Conservation (phyloP, 2,329 filamentous ascomycete genomes). For the Chrysosphaeria jannelii region DNA sequence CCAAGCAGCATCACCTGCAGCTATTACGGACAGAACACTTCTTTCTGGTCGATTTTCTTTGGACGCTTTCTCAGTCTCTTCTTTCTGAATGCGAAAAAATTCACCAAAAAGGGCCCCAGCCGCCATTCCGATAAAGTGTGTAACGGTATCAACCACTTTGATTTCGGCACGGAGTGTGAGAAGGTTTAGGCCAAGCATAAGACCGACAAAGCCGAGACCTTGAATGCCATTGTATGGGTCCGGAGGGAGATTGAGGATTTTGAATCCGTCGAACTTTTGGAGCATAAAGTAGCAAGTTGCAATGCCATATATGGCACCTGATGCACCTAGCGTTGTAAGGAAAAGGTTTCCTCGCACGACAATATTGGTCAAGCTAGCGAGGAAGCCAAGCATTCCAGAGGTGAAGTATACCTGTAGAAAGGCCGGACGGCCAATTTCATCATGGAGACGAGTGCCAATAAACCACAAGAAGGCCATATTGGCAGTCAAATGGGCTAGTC, state of each 20-base stretch:
- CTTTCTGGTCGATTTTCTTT: too few relatives aligned
- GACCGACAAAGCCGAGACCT: conserved; percentile 21
- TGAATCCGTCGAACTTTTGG: conserved; percentile 23
- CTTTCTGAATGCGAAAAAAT: conserved; percentile 8
- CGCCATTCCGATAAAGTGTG: conserved; percentile 20
- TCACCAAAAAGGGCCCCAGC: conserved; percentile 15
- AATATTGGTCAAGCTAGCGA: conserved; percentile 22
- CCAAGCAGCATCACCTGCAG: too few relatives aligned
- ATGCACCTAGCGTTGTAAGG: conserved; percentile 32
- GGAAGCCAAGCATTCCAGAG: conserved; percentile 25
- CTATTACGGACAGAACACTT: too few relatives aligned
- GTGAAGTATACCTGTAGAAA: conserved; percentile 38
- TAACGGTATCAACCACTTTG: conserved; percentile 17
- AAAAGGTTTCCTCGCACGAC: conserved; percentile 15
- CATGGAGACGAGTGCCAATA: conserved; percentile 34
- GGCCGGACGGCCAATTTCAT: conserved; percentile 35
- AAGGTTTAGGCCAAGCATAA: conserved; percentile 19
- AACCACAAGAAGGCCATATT: conserved; percentile 39
- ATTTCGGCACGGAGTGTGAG: conserved; percentile 14
- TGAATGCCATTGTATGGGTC: conserved; percentile 20
- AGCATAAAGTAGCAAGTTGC: conserved; percentile 29
- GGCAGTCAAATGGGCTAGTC: conserved; percentile 22
- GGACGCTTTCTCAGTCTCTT: conserved; percentile 4
- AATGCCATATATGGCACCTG: conserved; percentile 30
- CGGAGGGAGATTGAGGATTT: conserved; percentile 24